phyloP scores from a whole-genome alignment of 768 basidiomycete species.

The Hortiboletus campestris region DNA sequence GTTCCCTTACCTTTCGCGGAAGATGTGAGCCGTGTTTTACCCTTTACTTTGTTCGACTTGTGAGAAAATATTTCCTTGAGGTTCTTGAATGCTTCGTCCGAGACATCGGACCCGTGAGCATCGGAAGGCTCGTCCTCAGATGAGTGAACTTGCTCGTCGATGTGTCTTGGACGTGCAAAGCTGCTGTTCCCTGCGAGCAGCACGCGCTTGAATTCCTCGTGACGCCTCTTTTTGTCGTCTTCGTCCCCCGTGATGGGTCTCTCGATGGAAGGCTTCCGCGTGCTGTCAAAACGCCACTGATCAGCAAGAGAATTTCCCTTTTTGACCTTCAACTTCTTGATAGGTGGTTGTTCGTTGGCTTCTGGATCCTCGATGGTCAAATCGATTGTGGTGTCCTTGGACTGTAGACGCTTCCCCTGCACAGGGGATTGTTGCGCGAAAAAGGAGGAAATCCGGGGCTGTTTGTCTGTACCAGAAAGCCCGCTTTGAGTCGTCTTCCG shows the following conservation, averaged over 20 bases:
- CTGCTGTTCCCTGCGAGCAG: slow-evolving; percentile 47
- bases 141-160: slow-evolving; percentile 11
- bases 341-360: slow-evolving; percentile 22
- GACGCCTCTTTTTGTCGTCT: slow-evolving; percentile 46
- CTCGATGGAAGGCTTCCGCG: slow-evolving; percentile 1
- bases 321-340: slow-evolving; percentile 30
- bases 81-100: slow-evolving; percentile 46
- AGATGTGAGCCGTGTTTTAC: slow-evolving; percentile 32
- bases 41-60: slow-evolving; percentile 35
- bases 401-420: slow-evolving; percentile 30
- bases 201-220: slow-evolving; percentile 51
- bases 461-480: slow-evolving; percentile 17
- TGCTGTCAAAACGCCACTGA: slow-evolving; percentile 46
- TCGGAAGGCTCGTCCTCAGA: slow-evolving; percentile 25
- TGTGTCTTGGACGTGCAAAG: slow-evolving; percentile 26
- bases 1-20: slow-evolving; percentile 33
- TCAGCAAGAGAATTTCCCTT: slow-evolving; percentile 27
- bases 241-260: slow-evolving; percentile 23
- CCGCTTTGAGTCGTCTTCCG: slow-evolving; percentile 6
- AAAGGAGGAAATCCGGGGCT: slow-evolving; percentile 43
- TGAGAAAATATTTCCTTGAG: slow-evolving; percentile 48
- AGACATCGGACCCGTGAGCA: slow-evolving; percentile 37
- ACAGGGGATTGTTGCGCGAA: slow-evolving; percentile 29
- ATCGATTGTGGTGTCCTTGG: slow-evolving; percentile 44
- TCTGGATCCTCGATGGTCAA: slow-evolving; percentile 46